Evolutionary conservation across 2,329 filamentous ascomycete genomes (phyloP), one percentile per base, ranked within the genome.

Genomic region (Epichloe elymi): DNA sequence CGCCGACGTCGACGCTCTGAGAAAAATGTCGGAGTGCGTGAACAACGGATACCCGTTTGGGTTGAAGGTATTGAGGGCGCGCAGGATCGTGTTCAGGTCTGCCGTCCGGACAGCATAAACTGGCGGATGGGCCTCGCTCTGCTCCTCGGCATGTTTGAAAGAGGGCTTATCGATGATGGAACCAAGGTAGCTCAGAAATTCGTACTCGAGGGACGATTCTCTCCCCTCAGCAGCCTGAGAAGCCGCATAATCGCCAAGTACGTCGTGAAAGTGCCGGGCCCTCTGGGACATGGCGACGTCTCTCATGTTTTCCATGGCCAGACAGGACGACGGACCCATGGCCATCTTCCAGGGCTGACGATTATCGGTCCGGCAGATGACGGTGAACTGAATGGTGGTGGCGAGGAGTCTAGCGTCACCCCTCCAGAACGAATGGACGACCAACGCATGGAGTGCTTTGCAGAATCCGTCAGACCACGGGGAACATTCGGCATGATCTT

Each of bases 391-490:
- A 6, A 52, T 52, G n/a, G n/a, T 14, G 6, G 42, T 48, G 3
- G 37, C 30, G 2, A 52, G 37, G 2, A 37, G 10, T 8, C 7
- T 45, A 7, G 40, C 33, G 11, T 49, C 23, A 4, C 35, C 46
- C 5, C 46, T 35, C 50, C 51, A 52, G 11, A 41, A 45, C 0
- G 46, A 45, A 42, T 52, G 51, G 15, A 43, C 37, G 10, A 49
- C 37, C 12, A 52, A 12, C 8, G 8, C 1, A 17, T 6, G 3
- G 3, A 52, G 23, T 8, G 42, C 46, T n/a, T 46, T 23, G 33
- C 46, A 52, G 42, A 52, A 52, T 5, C 15, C 10, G 11, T 41
- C 46, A 2, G 51, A 42, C 51, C 51, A 49, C 26, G 49, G 19
- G n/a, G 33, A n/a, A 11, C 15, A 30, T 23, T 40, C 46, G 23